phyloP scores from a whole-genome alignment of 768 basidiomycete genomes.

The Ephemerocybe angulata region DNA sequence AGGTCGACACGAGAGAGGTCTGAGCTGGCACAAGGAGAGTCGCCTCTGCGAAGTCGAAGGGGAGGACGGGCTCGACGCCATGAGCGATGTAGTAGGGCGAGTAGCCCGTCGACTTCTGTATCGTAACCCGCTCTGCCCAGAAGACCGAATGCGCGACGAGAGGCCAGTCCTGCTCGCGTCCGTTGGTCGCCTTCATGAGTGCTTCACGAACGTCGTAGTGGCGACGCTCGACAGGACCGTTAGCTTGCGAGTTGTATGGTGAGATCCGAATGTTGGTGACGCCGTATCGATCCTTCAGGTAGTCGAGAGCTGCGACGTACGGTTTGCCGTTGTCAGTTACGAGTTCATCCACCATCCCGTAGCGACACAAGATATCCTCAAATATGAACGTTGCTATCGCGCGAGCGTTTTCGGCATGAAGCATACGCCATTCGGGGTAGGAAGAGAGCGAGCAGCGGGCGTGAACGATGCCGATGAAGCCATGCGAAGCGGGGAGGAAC shows the following conservation, averaged over 20 bases:
- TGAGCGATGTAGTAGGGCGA: slow-evolving; percentile 33
- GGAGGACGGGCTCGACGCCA: slow-evolving; percentile 31
- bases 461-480: slow-evolving; percentile 23
- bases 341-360: slow-evolving; percentile 31
- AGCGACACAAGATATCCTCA: slow-evolving; percentile 31
- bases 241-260: slow-evolving; percentile 37
- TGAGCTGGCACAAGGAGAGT: slow-evolving; percentile 11
- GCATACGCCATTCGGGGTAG: slow-evolving; percentile 19
- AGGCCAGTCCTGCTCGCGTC: no score
- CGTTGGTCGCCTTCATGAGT: slow-evolving; percentile 37
- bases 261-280: slow-evolving; percentile 37
- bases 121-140: slow-evolving; percentile 31
- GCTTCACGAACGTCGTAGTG: slow-evolving; percentile 27
- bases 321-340: slow-evolving; percentile 31
- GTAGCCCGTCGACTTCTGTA: slow-evolving; percentile 27
- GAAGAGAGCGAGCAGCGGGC: slow-evolving; percentile 19
- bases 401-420: slow-evolving; percentile 20
- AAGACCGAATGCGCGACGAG: slow-evolving; percentile 20
- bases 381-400: slow-evolving; percentile 23
- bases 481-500: slow-evolving; percentile 20
- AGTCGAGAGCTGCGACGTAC: slow-evolving; percentile 21
- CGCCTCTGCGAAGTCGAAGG: slow-evolving; percentile 24
- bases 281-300: slow-evolving; percentile 19
- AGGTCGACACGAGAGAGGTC: slow-evolving; percentile 6
- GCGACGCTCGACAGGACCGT: slow-evolving; percentile 30